Evolutionary conservation across 2,329 filamentous ascomycete genomes (phyloP).

Genomic region (Thyridium curvatum): DNA sequence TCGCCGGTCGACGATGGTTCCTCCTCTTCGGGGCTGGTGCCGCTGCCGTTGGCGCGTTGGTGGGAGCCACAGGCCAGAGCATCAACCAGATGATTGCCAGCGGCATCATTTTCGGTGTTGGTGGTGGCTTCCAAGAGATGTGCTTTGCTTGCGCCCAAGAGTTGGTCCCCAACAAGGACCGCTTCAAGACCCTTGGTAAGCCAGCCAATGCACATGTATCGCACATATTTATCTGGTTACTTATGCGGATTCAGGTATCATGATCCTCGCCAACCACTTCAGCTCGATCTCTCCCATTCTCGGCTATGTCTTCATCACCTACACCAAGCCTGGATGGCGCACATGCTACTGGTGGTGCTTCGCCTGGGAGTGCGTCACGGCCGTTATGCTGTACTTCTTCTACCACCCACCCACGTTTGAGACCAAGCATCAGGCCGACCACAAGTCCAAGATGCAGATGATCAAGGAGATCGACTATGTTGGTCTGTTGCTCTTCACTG

Average conservation of each 20-base stretch:
- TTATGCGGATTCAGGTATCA: constrained; percentile 16
- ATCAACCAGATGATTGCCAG: constrained; percentile 31
- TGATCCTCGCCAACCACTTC: constrained; percentile 22
- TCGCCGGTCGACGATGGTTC: constrained; percentile 29
- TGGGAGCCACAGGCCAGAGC: constrained; percentile 26
- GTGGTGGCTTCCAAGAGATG: constrained; percentile 31
- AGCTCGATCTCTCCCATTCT: constrained; percentile 21
- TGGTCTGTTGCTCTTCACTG: constrained; percentile 14
- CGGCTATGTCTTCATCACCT: constrained; percentile 22
- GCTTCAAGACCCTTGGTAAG: constrained; percentile 19
- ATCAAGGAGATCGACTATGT: constrained; percentile 5
- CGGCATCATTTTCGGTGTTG: constrained; percentile 28
- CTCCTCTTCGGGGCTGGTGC: constrained; percentile 23
- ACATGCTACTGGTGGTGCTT: constrained; percentile 25
- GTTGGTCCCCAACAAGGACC: constrained; percentile 25
- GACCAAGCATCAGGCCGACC: constrained; percentile 19
- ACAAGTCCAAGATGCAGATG: constrained; percentile 14
- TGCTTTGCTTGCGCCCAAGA: constrained; percentile 25
- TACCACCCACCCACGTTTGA: constrained; percentile 26
- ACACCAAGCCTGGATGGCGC: constrained; percentile 19
- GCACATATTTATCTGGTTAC: no score
- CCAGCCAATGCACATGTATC: no score
- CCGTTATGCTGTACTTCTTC: constrained; percentile 22
- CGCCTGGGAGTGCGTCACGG: constrained; percentile 16
- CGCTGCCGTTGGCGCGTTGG: constrained; percentile 26